These are phyloP conservation scores for Aspergillus viridinutans DNA, from an alignment of 2,329 filamentous ascomycete genomes.

Conservation along the genomic window DNA sequence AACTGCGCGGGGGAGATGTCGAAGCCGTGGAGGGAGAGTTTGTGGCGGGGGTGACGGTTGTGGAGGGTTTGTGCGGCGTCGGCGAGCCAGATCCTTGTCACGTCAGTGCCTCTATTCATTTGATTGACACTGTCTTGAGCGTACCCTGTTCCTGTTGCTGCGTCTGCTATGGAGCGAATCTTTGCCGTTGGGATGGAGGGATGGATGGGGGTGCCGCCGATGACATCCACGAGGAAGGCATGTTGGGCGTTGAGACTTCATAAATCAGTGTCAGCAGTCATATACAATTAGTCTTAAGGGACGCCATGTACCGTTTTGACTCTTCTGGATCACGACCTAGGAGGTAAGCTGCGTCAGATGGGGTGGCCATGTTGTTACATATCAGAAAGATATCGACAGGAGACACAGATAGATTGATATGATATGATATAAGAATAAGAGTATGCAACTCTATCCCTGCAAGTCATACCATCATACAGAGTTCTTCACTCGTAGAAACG, in stretches of 20 bases:
- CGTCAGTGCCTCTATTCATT: too few relatives aligned
- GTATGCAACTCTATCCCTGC: too few relatives aligned
- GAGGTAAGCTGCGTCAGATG: constrained; percentile 13
- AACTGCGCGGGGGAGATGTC: constrained; percentile 30
- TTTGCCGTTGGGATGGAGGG: constrained; percentile 19
- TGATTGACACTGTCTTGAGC: too few relatives aligned
- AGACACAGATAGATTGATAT: too few relatives aligned
- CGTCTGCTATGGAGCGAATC: constrained; percentile 20
- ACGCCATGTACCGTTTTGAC: constrained; percentile 15
- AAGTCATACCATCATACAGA: too few relatives aligned
- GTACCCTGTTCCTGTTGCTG: constrained; percentile 29
- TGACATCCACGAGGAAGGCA: constrained; percentile 18
- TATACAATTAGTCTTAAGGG: too few relatives aligned
- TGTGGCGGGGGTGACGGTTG: constrained; percentile 1
- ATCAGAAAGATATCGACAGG: not conserved
- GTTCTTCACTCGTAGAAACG: too few relatives aligned
- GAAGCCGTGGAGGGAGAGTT: constrained; percentile 23
- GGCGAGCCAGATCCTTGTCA: constrained; percentile 18
- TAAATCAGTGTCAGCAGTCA: not conserved
- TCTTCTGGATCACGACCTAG: constrained; percentile 17
- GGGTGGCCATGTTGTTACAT: not conserved
- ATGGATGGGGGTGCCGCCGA: constrained; percentile 17
- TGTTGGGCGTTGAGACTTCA: constrained; percentile 24
- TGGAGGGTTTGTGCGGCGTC: constrained; percentile 8
- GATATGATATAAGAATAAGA: not conserved